Evolutionary conservation across 2,329 filamentous ascomycete species (phyloP).

Genomic region (Orbilia brochopaga): DNA sequence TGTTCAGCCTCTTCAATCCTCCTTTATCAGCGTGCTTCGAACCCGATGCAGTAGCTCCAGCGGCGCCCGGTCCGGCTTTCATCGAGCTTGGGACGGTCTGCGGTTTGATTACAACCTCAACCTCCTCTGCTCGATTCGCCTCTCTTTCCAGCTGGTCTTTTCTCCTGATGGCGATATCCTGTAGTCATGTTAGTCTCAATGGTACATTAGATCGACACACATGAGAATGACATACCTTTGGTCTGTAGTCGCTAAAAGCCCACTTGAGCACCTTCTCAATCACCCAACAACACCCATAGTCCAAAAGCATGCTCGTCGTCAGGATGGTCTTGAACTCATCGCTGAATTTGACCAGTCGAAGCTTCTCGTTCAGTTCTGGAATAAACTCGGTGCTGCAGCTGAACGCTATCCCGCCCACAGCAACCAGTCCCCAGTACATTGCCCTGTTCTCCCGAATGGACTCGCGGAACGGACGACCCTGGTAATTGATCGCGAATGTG

Average conservation of each 20-base stretch:
- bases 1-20: constrained; percentile 41
- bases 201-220: background rate
- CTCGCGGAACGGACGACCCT: constrained; percentile 96
- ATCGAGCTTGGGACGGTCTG: constrained; percentile 55
- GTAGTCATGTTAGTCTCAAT: background rate
- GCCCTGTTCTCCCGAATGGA: constrained; percentile 92
- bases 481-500: constrained; percentile 99
- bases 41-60: constrained; percentile 22
- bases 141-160: constrained; percentile 86
- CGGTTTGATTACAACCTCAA: constrained; percentile 58
- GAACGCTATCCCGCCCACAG: constrained; percentile 88
- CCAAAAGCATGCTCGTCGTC: constrained; percentile 81
- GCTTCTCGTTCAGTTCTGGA: constrained; percentile 90
- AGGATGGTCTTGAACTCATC: constrained; percentile 87
- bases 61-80: background rate
- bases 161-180: constrained; percentile 82
- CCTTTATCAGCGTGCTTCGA: constrained; percentile 25
- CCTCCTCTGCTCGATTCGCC: constrained; percentile 68
- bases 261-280: constrained; percentile 86
- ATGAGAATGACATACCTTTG: constrained; percentile 64
- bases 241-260: constrained; percentile 86
- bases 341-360: constrained; percentile 89
- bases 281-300: constrained; percentile 84
- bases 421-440: constrained; percentile 97
- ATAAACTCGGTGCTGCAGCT: constrained; percentile 93